Base-by-base conservation (phyloP, 129 eudicot species). In the Gnaphalium uliginosum region DNA sequence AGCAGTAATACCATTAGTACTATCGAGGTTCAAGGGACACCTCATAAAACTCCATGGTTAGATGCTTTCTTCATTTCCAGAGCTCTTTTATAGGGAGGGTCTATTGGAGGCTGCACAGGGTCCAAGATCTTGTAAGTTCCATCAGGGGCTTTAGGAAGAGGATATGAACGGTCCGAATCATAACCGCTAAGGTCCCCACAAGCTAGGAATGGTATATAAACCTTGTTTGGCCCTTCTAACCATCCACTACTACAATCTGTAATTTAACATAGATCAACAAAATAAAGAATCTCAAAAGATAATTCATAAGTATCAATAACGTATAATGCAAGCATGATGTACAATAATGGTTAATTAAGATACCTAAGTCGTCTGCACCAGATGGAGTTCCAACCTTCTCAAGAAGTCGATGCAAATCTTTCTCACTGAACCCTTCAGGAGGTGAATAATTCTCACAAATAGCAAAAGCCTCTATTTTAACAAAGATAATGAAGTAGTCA, bases 161-260 rank as follows among this genome's bases (percentile, higher is more conserved):
- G 99, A 72, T 95, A 95, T 25, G 99, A 95, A 41, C 92, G 90
- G 76, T 95, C 99, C 1, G 99, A 95, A 81, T 95, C 99, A 51
- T 91, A 95, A 54, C 99, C 97, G 58, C 83, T 84, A 7, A 95
- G 96, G 84, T 95, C 97, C 23, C 97, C 99, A 46, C 99, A 95
- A 22, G 99, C 99, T 76, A 94, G 75, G 75, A 94, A 89, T 15
- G 99, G 99, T 63, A 94, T 95, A 35, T 95, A 95, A 64, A 95
- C 89, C 89, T 91, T 94, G 79, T 94, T 91, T 72, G 92, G 88
- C 56, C 99, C 97, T 81, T 94, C 99, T 30, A 89, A 77, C 99
- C 99, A 95, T 54, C 90, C 99, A 66, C 99, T 95, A 72, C 97
- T 95, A 72, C 99, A 95, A 89, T 95, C 99, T 94, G 89, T 79